These are phyloP conservation scores for Xerocomellus chrysenteron DNA, from an alignment of 768 basidiomycete species.

Conservation along the genomic window DNA sequence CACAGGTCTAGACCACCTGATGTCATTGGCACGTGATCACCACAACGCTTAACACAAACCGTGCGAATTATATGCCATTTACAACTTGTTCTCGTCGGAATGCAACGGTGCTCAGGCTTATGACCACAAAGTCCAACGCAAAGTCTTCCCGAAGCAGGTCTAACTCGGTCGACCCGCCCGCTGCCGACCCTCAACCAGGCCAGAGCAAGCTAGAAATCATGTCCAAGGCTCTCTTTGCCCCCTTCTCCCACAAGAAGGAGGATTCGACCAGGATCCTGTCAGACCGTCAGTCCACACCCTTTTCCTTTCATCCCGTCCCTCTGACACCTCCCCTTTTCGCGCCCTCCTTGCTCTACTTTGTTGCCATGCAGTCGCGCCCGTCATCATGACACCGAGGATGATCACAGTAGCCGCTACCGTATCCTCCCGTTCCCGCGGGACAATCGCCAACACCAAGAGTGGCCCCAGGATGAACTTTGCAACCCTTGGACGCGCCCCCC, in stretches of 20 bases:
- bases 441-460: constrained; percentile 30
- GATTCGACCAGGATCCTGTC: constrained; percentile 73
- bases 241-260: constrained; percentile 56
- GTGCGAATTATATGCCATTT: constrained; percentile 10
- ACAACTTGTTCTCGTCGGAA: constrained; percentile 11
- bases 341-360: not conserved
- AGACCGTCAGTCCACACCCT: constrained; percentile 53
- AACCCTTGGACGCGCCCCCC: constrained; percentile 75
- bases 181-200: no score
- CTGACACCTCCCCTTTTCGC: not conserved
- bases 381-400: constrained; percentile 88
- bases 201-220: constrained; percentile 58
- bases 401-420: constrained; percentile 69
- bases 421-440: constrained; percentile 46
- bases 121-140: constrained; percentile 10
- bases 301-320: not conserved
- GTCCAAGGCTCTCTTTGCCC: constrained; percentile 69
- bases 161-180: no score
- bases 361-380: constrained; percentile 66
- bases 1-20: constrained; percentile 27
- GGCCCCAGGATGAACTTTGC: constrained; percentile 64
- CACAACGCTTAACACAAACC: not conserved
- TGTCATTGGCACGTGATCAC: constrained; percentile 24
- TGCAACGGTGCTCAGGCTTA: constrained; percentile 10
- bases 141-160: not conserved